Evolutionary conservation across 2,329 filamentous ascomycete species (phyloP), one percentile per base, ranked within the genome.

Genomic region (Neofusicoccum sp.): DNA sequence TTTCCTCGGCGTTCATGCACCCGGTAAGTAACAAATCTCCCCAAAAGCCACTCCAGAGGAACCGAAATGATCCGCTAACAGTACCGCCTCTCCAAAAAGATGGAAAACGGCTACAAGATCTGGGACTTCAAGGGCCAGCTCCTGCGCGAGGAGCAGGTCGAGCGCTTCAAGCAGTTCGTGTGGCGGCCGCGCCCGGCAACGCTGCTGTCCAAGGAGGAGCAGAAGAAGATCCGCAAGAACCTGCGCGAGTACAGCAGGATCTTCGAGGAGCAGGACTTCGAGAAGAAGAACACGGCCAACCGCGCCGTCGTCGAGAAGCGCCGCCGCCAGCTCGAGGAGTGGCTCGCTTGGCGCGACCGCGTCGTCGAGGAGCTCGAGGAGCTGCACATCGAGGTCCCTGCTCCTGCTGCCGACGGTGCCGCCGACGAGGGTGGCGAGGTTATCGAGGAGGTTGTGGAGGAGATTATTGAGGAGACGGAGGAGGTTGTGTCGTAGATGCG

Each of bases 41-140:
- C 12, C 31, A 39, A 34, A 45, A 52, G 45, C 11, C 56, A 22
- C 29, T n/a, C 31, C 59, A 28, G 1, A 11, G 36, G 11, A 44
- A 11, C 39, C 54, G 31, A 11, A 45, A 43, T 44, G 43, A 60
- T 60, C 6, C 39, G 9, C 47, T 62, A 47, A 62, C 39, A 62
- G 66, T 41, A 68, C 50, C 49, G 36, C 33, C 37, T 22, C 22
- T 22, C 22, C 22, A 22, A 37, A 54, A 74, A 97, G 92, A 97
- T 98, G 92, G 95, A 99, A 84, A 99, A 98, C 77, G 95, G 95
- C 67, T 99, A 97, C 84, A 94, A 98, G 78, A 82, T 99, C 66
- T 98, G 97, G 85, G 93, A 96, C 76, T 99, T 99, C 86, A 91
- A 89, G 77, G 96, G 95, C 67, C 89, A 91, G 71, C 86, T 90